Evolutionary conservation across 768 basidiomycete species (phyloP).

Genomic region (Mrakia gelida): DNA sequence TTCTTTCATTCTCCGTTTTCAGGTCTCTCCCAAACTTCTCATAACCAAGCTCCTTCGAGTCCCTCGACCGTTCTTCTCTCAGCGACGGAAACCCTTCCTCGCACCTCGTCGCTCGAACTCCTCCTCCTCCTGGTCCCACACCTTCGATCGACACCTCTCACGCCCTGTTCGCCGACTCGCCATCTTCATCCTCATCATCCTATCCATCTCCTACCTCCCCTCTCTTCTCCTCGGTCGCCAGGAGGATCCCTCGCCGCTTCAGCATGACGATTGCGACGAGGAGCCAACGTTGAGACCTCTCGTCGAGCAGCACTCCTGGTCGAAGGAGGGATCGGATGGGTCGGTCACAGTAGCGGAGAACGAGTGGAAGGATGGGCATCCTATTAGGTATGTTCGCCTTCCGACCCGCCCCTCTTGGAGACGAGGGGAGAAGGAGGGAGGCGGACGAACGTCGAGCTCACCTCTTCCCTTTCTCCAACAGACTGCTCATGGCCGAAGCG

Average conservation of each 20-base stretch:
- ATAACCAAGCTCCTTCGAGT: neutral
- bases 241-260: too few species aligned
- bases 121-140: too few species aligned
- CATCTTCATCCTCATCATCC: neutral
- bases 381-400: slow-evolving; percentile 4
- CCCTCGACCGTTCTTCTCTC: neutral
- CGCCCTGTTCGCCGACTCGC: neutral
- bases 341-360: neutral
- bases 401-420: too few species aligned
- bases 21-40: neutral
- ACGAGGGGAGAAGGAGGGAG: neutral
- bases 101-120: neutral
- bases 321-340: neutral
- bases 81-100: too few species aligned
- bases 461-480: neutral
- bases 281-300: too few species aligned
- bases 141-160: neutral
- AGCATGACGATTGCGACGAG: too few species aligned
- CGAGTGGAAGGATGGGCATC: neutral
- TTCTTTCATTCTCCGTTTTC: too few species aligned
- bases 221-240: neutral
- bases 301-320: neutral
- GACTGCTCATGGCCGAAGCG: neutral
- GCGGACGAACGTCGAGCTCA: neutral
- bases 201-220: neutral